These are phyloP conservation scores for Trichoderma brevicompactum DNA, from an alignment of 2,329 filamentous ascomycete genomes.

Conservation along the genomic window DNA sequence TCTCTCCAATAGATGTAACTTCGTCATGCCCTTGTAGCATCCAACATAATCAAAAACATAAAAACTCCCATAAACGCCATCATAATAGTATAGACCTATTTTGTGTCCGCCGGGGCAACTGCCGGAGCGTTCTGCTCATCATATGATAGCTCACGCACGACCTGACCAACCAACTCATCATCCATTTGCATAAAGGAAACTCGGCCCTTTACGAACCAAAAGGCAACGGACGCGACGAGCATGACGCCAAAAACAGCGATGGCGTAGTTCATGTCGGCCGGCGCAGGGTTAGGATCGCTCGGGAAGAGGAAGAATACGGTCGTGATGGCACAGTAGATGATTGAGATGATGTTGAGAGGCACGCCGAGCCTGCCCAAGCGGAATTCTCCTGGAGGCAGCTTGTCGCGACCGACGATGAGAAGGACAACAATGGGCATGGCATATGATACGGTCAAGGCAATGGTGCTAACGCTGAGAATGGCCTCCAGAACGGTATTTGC, in stretches of 20 bases:
- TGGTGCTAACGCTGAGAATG: conserved; percentile 60
- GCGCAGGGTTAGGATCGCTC: conserved; percentile 47
- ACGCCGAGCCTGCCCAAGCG: conserved; percentile 51
- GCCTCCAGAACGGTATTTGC: conserved; percentile 57
- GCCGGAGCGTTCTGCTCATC: neutral
- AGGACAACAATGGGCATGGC: conserved; percentile 55
- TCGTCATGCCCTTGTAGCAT: no score
- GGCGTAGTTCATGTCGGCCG: conserved; percentile 61
- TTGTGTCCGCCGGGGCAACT: neutral
- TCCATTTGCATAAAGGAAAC: conserved; percentile 35
- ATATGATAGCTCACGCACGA: conserved; percentile 1
- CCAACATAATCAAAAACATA: neutral
- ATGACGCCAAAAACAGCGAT: conserved; percentile 61
- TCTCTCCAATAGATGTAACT: neutral
- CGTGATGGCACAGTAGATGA: conserved; percentile 56
- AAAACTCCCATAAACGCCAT: neutral
- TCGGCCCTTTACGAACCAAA: conserved; percentile 56
- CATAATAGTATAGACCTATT: neutral
- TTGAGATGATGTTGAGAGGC: conserved; percentile 52
- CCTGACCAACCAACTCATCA: conserved; percentile 30
- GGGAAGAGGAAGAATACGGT: conserved; percentile 63
- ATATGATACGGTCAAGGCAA: conserved; percentile 57
- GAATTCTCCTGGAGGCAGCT: conserved; percentile 53
- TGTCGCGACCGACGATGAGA: conserved; percentile 56
- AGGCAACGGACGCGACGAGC: conserved; percentile 53